Base-by-base conservation (phyloP, 164 flowering plant species). In the Aristolochia californica region DNA sequence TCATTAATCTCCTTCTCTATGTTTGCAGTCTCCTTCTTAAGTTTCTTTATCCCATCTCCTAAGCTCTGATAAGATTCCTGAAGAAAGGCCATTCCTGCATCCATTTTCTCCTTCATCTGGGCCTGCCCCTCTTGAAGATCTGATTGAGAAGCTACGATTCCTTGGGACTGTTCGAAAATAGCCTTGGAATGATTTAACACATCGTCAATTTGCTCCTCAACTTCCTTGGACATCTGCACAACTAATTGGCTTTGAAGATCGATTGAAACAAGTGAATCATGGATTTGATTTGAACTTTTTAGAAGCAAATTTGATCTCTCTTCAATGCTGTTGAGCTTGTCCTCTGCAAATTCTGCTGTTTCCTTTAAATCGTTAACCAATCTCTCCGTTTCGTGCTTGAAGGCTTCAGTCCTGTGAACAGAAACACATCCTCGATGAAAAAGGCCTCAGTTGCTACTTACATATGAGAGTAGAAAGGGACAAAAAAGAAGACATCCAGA, bases 351-450 rank as follows among this genome's bases (percentile, higher is more conserved):
- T 26, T 78, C 67, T 5, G 96, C 87, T 2, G 91, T 74, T 24
- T 23, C 71, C 56, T 66, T 79, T 52, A 91, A 60, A 0, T 80
- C 91, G 52, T 91, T 88, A 57, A 91, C 91, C 64, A 91, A 53
- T 48, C 87, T 82, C 78, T 88, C 95, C 0, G 85, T 81, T 58
- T 83, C 75, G 13, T 49, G 66, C 72, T 76, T 83, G 61, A 91
- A 91, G 18, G 82, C 76, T 50, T 79, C 74, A 12, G 79, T 64
- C 84, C 91, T 87, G 70, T 22, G 62, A n/a, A n/a, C n/a, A n/a
- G n/a, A 62, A 5, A 48, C 58, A 45, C 57, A 65, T 47, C n/a
- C n/a, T n/a, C n/a, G n/a, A n/a, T n/a, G n/a, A n/a, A n/a, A n/a
- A n/a, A n/a, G n/a, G n/a, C n/a, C n/a, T n/a, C n/a, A n/a, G n/a